Evolutionary conservation across 805 yeast genomes (phyloP), one percentile per base, ranked within the genome.

Genomic region (Candida mattraensis): DNA sequence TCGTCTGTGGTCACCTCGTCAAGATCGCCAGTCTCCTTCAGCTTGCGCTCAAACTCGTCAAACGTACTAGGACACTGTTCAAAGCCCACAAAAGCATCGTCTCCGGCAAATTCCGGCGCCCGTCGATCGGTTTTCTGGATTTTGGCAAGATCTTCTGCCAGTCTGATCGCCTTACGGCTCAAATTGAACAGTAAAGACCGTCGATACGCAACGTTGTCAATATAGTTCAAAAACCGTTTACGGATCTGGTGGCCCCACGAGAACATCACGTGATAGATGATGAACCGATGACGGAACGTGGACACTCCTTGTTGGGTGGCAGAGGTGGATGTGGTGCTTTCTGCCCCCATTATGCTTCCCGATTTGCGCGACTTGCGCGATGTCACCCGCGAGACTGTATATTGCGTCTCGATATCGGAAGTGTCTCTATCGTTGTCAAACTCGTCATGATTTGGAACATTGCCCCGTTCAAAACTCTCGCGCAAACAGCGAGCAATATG

Each of bases 221-320:
- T 54, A 52, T 84, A 86, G 23, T 76, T 70, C 45, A 74, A 67
- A 33, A 87, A 61, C 15, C 75, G 67, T 47, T 84, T 76, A 38
- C 94, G 66, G 5, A 80, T 70, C 5, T 64, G 56, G 40, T 84
- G 80, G 53, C 84, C 81, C 96, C 96, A 88, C 46, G 77, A 80
- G 48, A 87, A 56, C 47, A 79, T 74, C 57, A 87, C 70, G 42
- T 83, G 79, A 53, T 87, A 93, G 22, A 88, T 65, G 43, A 83
- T 78, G 55, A 83, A 88, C 33, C 91, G 66, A 53, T 91, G 88
- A 42, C 73, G 40, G 30, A 46, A 60, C 7, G 55, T 47, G 1
- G 61, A 56, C 2, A 46, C 18, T 17, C 41, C 42, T 66, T 60
- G 72, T 71, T 52, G 50, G 5, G 42, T 43, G 5, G 45, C 40